Evolutionary conservation across 257 asterid genomes (phyloP), one percentile per base, ranked within the genome.

Genomic region (Gynochthodes officinalis): DNA sequence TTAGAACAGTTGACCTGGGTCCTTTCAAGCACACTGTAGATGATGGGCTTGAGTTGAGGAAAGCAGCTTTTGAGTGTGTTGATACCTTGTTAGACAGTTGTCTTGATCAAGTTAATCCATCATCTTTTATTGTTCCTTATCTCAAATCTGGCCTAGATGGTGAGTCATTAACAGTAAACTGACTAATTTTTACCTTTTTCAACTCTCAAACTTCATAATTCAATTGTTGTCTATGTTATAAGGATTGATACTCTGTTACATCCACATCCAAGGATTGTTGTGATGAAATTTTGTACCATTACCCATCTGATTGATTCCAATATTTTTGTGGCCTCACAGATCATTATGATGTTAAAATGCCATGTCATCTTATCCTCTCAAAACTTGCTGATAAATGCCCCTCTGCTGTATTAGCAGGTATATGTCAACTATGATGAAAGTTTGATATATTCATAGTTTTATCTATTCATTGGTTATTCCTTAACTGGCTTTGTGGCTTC

Each of bases 11-110:
- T 60, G 98, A 95, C 82, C 85, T 95, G 40, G 99, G 99, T 74
- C 99, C 99, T 77, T 95, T 95, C 89, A 92, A 95, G 87, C 99
- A 95, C 87, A 95, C 98, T 28, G 99, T 95, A 37, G 99, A 95
- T 67, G 99, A 95, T 83, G 99, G 99, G 78, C 99, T 95, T 73
- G 99, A 95, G 81, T 85, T 95, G 83, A 90, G 99, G 78, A 95
- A 95, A 86, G 98, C 98, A 61, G 96, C 98, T 64, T 95, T 95
- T 75, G 99, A 95, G 88, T 95, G 99, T 69, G 97, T 95, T 44
- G 97, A 95, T 80, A 92, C 99, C 66, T 84, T 95, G 85, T 81
- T 95, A 84, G 99, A 95, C 82, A 79, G 91, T 62, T 95, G 99
- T 80, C 98, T 95, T 69, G 96, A 90, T 86, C 99, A 92, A 92